Evolutionary conservation across 1,139 yeast species (phyloP), one percentile per base, ranked within the genome.

Genomic region (Pichia sp.): DNA sequence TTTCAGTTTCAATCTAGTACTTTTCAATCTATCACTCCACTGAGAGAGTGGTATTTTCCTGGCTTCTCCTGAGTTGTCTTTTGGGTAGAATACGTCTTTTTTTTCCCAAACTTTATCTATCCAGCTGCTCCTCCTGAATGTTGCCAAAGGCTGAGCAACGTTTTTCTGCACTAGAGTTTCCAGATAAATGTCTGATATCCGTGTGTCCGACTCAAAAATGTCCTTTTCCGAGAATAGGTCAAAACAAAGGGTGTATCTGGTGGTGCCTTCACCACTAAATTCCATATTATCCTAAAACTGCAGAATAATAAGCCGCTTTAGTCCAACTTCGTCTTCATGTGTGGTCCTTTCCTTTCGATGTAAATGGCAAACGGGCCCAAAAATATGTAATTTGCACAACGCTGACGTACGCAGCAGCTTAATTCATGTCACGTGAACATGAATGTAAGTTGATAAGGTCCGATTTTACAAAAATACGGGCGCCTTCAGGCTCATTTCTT

Each of bases 181-280:
- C 1, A 34, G 4, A 19, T 52, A 56, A 10, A 13, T 4, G 13
- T 40, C 34, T 2, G 50, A 19, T 6, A 44, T 38, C 8, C 38
- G 11, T 5, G 57, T 49, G 8, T 42, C 23, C 3, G 38, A 11
- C 15, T 49, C 46, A 10, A 56, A 49, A 42, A 56, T 16, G 2
- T 54, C 52, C 2, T 44, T 4, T 7, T 38, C 34, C 3, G 54
- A 31, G 15, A 56, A 56, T 10, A 54, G 23, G 26, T 56, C 59
- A 43, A 56, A 54, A 49, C 51, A 49, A 19, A 56, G 36, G 13
- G 55, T 56, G 30, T 52, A 56, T 26, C 49, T 54, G 13, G 47
- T 43, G 5, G 8, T 36, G 11, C 26, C 54, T 13, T 42, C 49
- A 16, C n/a, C 32, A 30, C 8, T 6, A 15, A 29, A 8, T 10